Evolutionary conservation across 805 yeast species (phyloP), one percentile per base, ranked within the genome.

Genomic region (Ogataea methanolica): DNA sequence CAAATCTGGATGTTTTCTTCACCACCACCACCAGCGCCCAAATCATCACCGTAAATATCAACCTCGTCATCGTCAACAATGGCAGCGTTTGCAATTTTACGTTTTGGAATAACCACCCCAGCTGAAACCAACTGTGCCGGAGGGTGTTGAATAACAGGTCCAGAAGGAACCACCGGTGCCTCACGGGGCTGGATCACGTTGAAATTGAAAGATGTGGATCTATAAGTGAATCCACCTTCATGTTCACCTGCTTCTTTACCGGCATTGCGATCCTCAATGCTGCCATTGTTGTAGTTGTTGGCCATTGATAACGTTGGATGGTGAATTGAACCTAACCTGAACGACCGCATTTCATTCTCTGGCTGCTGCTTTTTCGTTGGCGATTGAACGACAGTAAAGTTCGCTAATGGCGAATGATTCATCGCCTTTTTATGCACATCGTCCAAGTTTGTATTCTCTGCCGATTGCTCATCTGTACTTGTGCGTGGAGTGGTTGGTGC

Each of bases 1-100:
- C 45, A 45, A 17, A 61, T 53, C 33, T 55, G 49, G 15, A 60
- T 52, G 21, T 55, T 37, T 33, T 59, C 60, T 8, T 45, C 46
- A 1, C 29, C 31, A 1, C 53, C 51, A 35, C 53, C 46, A 1
- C 29, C 31, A 1, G 52, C 51, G 36, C 53, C 55, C 7, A 52
- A 55, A n/a, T 52, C 57, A 11, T 56, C 58, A n/a, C 55, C 62
- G 45, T 54, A 58, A 37, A 48, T 53, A 15, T 43, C 37, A 36
- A 41, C 37, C 1, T 39, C 45, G 5, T 36, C 36, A 34, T 34
- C 15, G 15, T 33, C 39, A 16, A 36, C 36, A 11, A 44, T 22
- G 9, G 46, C 39, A 8, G 22, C 35, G 21, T 44, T 39, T 21
- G 15, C n/a, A 5, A 44, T 38, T 3, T 38, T 29, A 6, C 16